phyloP scores from a whole-genome alignment of 2,329 filamentous ascomycete species.

The Ramularia collo-cygni region DNA sequence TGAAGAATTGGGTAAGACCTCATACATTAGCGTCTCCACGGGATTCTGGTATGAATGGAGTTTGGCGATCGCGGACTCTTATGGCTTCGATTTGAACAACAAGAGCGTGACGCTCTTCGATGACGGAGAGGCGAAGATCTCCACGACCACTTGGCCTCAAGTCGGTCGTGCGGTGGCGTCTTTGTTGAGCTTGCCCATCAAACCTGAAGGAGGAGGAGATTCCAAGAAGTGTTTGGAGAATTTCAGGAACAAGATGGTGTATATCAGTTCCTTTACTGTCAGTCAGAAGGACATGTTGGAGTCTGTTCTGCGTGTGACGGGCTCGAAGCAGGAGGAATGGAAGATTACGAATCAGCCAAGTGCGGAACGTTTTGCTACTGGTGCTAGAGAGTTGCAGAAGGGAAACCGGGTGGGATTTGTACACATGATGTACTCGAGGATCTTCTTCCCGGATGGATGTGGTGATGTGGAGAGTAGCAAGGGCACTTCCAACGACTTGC shows the following conservation, averaged over 20 bases:
- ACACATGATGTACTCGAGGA: constrained; percentile 41
- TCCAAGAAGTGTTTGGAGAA: constrained; percentile 11
- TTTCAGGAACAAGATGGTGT: constrained; percentile 46
- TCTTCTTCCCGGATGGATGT: constrained; percentile 40
- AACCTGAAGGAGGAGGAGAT: neutral
- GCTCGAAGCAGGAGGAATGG: constrained; percentile 56
- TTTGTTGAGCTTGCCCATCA: constrained; percentile 28
- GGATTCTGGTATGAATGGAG: constrained; percentile 35
- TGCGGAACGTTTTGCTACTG: constrained; percentile 45
- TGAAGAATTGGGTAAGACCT: constrained; percentile 20
- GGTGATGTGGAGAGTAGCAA: constrained; percentile 33
- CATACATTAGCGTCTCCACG: constrained; percentile 23
- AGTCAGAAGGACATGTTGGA: constrained; percentile 60
- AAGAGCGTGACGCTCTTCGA: constrained; percentile 37
- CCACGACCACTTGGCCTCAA: constrained; percentile 54
- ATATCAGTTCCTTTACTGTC: constrained; percentile 50
- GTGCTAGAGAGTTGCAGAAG: constrained; percentile 37
- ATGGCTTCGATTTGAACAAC: constrained; percentile 34
- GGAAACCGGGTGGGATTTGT: constrained; percentile 31
- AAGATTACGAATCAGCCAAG: constrained; percentile 44
- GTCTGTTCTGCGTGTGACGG: constrained; percentile 52
- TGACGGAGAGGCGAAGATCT: constrained; percentile 51
- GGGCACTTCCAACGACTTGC: constrained; percentile 43
- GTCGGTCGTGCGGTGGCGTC: constrained; percentile 47
- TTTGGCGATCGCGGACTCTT: constrained; percentile 26